These are phyloP conservation scores for Pyrenopolyporus hunteri DNA, from an alignment of 495 filamentous ascomycete species.

Conservation along the genomic window DNA sequence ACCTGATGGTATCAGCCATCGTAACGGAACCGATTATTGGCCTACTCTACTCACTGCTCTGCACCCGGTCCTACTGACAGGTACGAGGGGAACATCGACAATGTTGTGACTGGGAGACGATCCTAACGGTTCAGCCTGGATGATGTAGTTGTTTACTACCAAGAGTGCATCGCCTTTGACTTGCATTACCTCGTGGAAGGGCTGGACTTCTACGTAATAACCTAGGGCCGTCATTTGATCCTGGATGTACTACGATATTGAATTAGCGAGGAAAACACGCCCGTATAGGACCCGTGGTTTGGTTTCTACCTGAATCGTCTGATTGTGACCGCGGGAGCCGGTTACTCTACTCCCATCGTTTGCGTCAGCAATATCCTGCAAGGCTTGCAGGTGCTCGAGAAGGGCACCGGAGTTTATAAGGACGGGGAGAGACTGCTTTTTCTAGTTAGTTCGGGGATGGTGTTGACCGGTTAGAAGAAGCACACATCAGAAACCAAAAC, in stretches of 20 bases:
- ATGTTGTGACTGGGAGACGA: conserved; percentile 17
- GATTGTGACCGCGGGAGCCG: conserved; percentile 22
- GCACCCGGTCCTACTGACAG: conserved; percentile 1
- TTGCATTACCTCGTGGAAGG: conserved; percentile 12
- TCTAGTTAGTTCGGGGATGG: conserved; percentile 1
- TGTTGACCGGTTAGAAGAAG: background rate
- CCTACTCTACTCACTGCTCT: conserved; percentile 6
- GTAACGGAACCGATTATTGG: background rate
- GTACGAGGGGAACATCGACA: conserved; percentile 3
- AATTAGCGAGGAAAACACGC: background rate
- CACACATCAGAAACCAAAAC: conserved; percentile 22
- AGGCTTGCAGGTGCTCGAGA: conserved; percentile 5
- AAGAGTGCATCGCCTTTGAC: background rate
- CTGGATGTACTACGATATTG: conserved; percentile 20
- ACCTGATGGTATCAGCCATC: conserved; percentile 32
- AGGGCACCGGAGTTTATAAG: conserved; percentile 7
- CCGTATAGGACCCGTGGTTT: too few relatives aligned
- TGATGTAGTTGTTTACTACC: background rate
- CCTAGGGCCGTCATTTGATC: conserved; percentile 6
- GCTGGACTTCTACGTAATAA: conserved; percentile 32
- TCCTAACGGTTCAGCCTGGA: conserved; percentile 15
- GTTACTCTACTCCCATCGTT: conserved; percentile 11
- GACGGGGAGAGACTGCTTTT: conserved; percentile 17
- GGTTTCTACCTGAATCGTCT: conserved; percentile 26
- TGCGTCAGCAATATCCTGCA: conserved; percentile 9